A percentile compares a stretch with the other conserved stretches of the same genome.
Conservation (phyloP, 805 yeast species). For the Candida koratica region DNA sequence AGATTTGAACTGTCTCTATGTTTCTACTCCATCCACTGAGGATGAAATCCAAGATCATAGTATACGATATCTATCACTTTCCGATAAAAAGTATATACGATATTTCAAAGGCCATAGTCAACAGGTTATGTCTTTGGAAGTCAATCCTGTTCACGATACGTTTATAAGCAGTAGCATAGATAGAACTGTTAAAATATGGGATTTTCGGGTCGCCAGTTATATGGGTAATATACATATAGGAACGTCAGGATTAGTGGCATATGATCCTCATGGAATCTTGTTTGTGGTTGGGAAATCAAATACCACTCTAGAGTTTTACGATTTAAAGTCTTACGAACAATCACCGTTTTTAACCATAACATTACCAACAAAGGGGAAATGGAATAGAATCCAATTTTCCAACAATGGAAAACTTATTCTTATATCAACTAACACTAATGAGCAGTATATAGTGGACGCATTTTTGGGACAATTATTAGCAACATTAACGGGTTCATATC, state of each 20-base stretch:
- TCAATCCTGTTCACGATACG: conserved; percentile 64
- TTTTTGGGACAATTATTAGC: conserved; percentile 53
- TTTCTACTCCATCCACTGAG: conserved; percentile 55
- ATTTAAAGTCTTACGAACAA: conserved; percentile 52
- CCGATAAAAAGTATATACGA: conserved; percentile 73
- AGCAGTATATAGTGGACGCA: conserved; percentile 66
- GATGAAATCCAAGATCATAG: conserved; percentile 49
- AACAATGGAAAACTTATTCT: conserved; percentile 68
- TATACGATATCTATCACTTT: conserved; percentile 70
- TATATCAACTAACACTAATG: conserved; percentile 49
- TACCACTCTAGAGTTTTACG: conserved; percentile 49
- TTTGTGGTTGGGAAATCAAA: conserved; percentile 55
- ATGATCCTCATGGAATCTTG: conserved; percentile 81
- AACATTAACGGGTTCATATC: conserved; percentile 13
- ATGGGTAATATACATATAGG: conserved; percentile 56
- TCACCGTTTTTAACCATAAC: conserved; percentile 45
- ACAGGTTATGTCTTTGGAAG: conserved; percentile 66
- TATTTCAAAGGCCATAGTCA: conserved; percentile 87
- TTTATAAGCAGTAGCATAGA: conserved; percentile 71
- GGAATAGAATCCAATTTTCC: conserved; percentile 68
- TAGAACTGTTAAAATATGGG: conserved; percentile 84
- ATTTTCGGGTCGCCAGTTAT: conserved; percentile 61
- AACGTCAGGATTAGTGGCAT: conserved; percentile 56
- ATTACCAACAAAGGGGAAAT: conserved; percentile 23
- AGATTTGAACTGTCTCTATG: conserved; percentile 68